Evolutionary conservation across 331 rosid species (phyloP), one percentile per base, ranked within the genome.

Genomic region (Stylosanthes scabra): DNA sequence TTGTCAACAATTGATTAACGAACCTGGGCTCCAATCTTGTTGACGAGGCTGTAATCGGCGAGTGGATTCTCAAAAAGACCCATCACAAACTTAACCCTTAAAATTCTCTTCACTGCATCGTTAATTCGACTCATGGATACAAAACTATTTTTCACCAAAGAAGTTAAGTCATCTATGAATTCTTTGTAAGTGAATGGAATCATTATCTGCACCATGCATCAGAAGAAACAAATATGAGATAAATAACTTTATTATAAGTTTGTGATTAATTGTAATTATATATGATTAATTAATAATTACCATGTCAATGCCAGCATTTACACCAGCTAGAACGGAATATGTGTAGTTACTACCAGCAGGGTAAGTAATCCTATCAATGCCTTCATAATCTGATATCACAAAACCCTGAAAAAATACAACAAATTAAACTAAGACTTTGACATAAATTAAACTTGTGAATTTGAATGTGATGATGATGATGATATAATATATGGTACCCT

Each of bases 271-370:
- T 20, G 25, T 20, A 20, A 20, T 1, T 20, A 20, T 20, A 20
- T 20, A 20, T 20, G 25, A 20, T 20, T 20, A 20, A 20, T 20
- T 20, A 20, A 9, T 34, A 40, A 5, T 54, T 76, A 83, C 84
- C 87, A 83, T 80, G 51, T 83, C 87, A 80, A 83, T 57, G 13
- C 87, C 84, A 5, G 87, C 84, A 27, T 29, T 80, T 31, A 83
- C 42, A 50, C 27, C 63, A 1, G 77, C 54, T 42, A 72, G 27
- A 47, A 83, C 52, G 7, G 84, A 83, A 67, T 76, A 62, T 4
- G 84, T 45, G 47, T 80, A 83, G 69, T 83, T 83, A 8, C 74
- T 63, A 72, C 59, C 77, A 29, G 66, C 14, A 29, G 87, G 84
- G n/a, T 51, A 9, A 57, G 87, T 83, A 20, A 83, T 79, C 76